Base-by-base conservation (phyloP, 345 rosid genomes). In the Psidium guajava region DNA sequence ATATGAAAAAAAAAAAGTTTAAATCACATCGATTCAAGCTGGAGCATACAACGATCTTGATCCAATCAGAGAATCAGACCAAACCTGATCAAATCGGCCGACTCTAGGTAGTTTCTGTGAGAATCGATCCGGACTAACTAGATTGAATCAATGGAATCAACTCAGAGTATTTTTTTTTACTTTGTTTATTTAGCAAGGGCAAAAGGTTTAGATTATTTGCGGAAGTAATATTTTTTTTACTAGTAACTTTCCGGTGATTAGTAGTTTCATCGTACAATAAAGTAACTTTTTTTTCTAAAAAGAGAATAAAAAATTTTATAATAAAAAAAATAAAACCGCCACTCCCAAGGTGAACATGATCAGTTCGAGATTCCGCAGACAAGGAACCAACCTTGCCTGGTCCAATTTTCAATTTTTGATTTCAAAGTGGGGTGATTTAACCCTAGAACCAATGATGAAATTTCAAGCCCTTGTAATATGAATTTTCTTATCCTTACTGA, bases 101-200 rank as follows among this genome's bases (percentile, higher is more conserved):
- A 16, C 20, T 52, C 0, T 15, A 16, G 20, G 20, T 52, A 13
- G 54, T 52, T 52, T 16, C 0, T 4, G 16, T 2, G 6, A 4
- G 40, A 59, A 59, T 27, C 9, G 9, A 59, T 59, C 3, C 20
- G 0, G 15, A 13, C 14, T 16, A 1, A 0, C 0, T 27, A 1
- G 20, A 27, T 1, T 0, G 20, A 6, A 59, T 1, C 0, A 0
- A 14, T 27, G 16, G 20, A 59, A 27, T 27, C 1, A 3, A 3
- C 73, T 59, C 73, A 27, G 6, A 59, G 14, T 28, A 52, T 14
- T 49, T 10, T 49, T 10, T 49, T 3, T n/a, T n/a, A 59, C n/a
- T 59, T n/a, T 59, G 2, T 59, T 59, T 59, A 59, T 27, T 59
- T 18, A 59, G 2, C 54, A n/a, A 59, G 69, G 69, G 1, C 8